Evolutionary conservation across 1,284 basidiomycete species (phyloP), one percentile per base, ranked within the genome.

Genomic region (Tausonia pullulans): DNA sequence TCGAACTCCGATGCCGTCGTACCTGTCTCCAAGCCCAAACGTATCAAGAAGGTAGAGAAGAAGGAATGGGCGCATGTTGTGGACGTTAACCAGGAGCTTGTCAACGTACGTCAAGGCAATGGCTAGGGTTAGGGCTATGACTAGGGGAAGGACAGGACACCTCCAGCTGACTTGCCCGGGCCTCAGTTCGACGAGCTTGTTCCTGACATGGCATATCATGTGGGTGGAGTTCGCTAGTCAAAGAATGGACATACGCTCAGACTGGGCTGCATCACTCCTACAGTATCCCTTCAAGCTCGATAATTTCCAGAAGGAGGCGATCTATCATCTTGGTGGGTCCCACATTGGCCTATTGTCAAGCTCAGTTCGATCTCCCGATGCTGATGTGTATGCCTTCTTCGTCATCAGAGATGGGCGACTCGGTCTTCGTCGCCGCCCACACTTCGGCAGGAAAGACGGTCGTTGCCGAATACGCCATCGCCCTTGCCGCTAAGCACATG

Each of bases 381-480:
- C 43, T 57, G 55, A 57, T 11, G 27, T 52, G 9, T 1, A 8
- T 14, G n/a, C 51, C 7, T 43, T 56, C 4, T 10, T 5, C 55
- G 11, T 11, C 14, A 6, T 60, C 52, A 64, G 96, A 99, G 75
- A 87, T 91, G 81, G 95, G 94, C 14, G 91, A 99, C 72, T 94
- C 90, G 13, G 95, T 99, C 16, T 99, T 99, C 76, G 94, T 98
- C 14, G 96, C 96, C 5, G 96, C 96, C 3, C 96, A 99, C 77
- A 99, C 96, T 2, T 95, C 91, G 45, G 96, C 96, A n/a, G 96
- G 96, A 61, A 98, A 99, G 78, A 98, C 96, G 0, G 96, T 98
- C 5, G 96, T 99, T 1, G 95, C 96, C 1, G 96, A 99, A 74
- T 99, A 98, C 75, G 96, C 96, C 4, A 98, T 98, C 69, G 90